phyloP scores from a whole-genome alignment of 331 rosid genomes.

The Ulmus americana region DNA sequence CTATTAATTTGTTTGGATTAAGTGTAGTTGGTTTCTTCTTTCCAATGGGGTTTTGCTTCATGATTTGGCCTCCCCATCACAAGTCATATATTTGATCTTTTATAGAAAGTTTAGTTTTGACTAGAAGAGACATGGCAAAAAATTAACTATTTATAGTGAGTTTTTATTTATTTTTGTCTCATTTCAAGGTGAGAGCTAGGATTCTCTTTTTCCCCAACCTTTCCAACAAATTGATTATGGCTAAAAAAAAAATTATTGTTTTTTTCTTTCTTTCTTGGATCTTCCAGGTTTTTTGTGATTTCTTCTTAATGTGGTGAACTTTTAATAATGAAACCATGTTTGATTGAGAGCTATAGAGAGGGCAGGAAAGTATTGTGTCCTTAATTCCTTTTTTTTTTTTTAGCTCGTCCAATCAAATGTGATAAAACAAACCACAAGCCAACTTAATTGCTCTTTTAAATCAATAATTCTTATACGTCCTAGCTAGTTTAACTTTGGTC shows the following conservation, averaged over 20 bases:
- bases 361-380: no score
- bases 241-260: background rate
- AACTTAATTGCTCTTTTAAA: no score
- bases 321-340: no score
- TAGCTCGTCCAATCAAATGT: no score
- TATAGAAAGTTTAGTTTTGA: constrained; percentile 1
- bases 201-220: background rate
- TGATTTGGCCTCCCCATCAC: constrained; percentile 9
- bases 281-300: no score
- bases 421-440: no score
- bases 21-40: background rate
- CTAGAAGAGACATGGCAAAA: background rate
- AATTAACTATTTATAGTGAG: background rate
- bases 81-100: background rate
- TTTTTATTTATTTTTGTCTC: background rate
- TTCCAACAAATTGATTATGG: background rate
- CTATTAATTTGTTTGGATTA: background rate
- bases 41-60: background rate
- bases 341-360: no score
- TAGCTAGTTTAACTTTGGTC: no score
- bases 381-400: no score
- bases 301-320: no score
- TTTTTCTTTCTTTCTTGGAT: background rate
- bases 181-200: background rate
- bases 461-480: no score